Percentiles rank a stretch among this genome's conserved stretches.
Conservation (phyloP, 257 asterid genomes). For the Misopates orontium region DNA sequence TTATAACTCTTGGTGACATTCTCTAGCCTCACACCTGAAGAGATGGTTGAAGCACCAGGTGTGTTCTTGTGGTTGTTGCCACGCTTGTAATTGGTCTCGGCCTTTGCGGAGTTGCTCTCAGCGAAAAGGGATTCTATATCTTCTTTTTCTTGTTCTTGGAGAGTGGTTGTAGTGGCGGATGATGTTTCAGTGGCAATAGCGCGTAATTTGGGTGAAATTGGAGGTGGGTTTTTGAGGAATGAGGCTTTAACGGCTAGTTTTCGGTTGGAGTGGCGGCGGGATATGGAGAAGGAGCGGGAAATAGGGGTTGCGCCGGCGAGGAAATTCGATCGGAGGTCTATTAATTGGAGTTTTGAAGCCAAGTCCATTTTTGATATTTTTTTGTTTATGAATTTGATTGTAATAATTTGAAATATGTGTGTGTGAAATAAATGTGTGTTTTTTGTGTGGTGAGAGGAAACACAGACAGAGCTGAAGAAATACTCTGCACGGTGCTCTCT, state of each 20-base stretch:
- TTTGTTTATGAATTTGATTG: background rate
- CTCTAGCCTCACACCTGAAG: conserved; percentile 87
- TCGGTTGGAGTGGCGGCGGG: conserved; percentile 44
- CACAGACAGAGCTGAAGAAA: conserved; percentile 22
- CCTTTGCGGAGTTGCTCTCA: conserved; percentile 25
- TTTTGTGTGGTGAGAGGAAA: background rate
- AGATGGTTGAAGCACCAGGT: conserved; percentile 74
- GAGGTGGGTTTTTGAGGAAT: conserved; percentile 28
- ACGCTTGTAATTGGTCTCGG: conserved; percentile 47
- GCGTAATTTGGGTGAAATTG: conserved; percentile 44
- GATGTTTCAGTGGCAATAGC: conserved; percentile 72
- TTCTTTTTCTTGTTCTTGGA: conserved; percentile 52
- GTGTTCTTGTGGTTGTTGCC: conserved; percentile 44
- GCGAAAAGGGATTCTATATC: conserved; percentile 76
- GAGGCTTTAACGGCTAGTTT: conserved; percentile 33
- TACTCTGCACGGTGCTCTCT: conserved; percentile 15
- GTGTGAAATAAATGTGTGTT: background rate
- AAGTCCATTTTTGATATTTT: conserved; percentile 37
- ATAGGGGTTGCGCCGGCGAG: conserved; percentile 52
- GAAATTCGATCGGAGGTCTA: conserved; percentile 50
- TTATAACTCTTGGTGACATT: conserved; percentile 80
- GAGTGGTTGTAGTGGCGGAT: conserved; percentile 36
- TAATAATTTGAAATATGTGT: background rate
- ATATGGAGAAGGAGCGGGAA: conserved; percentile 39
- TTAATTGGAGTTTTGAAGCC: conserved; percentile 43